These are phyloP conservation scores for Penicillium sp. DNA, from an alignment of 2,329 filamentous ascomycete genomes.

Conservation along the genomic window DNA sequence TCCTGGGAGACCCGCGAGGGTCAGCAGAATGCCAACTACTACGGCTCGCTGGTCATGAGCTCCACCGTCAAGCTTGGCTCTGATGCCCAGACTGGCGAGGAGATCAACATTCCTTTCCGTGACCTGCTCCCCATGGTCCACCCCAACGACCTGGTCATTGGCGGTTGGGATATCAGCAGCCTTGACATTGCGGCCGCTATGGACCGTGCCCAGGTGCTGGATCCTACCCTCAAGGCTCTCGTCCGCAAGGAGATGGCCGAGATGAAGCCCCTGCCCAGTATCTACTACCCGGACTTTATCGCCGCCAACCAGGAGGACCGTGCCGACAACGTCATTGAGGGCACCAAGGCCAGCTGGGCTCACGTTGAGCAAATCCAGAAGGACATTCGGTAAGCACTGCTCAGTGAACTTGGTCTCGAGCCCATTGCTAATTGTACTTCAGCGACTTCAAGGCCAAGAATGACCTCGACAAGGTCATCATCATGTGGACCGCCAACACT, in stretches of 20 bases:
- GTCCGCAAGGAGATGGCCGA: conserved; percentile 90
- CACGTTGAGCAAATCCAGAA: conserved; percentile 92
- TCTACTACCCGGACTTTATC: conserved; percentile 99
- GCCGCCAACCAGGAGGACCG: conserved; percentile 97
- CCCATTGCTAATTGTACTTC: conserved; percentile 10
- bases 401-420: background rate
- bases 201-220: conserved; percentile 93
- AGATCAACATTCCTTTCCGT: conserved; percentile 96
- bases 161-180: conserved; percentile 95
- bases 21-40: conserved; percentile 86
- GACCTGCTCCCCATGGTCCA: conserved; percentile 94
- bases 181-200: conserved; percentile 88
- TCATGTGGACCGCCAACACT: conserved; percentile 99
- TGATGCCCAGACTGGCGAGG: conserved; percentile 77
- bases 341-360: conserved; percentile 77
- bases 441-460: conserved; percentile 88
- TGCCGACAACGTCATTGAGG: conserved; percentile 85
- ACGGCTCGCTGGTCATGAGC: conserved; percentile 94
- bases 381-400: conserved; percentile 71
- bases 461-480: conserved; percentile 88
- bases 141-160: conserved; percentile 91
- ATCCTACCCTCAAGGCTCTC: conserved; percentile 87
- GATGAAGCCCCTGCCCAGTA: conserved; percentile 86
- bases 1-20: conserved; percentile 95
- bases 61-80: conserved; percentile 96